A percentile compares a stretch with the other conserved stretches of the same genome.
Evolutionary conservation across 78 protist genomes (phyloP).

Genomic region (Dictyostelium firmibasis): DNA sequence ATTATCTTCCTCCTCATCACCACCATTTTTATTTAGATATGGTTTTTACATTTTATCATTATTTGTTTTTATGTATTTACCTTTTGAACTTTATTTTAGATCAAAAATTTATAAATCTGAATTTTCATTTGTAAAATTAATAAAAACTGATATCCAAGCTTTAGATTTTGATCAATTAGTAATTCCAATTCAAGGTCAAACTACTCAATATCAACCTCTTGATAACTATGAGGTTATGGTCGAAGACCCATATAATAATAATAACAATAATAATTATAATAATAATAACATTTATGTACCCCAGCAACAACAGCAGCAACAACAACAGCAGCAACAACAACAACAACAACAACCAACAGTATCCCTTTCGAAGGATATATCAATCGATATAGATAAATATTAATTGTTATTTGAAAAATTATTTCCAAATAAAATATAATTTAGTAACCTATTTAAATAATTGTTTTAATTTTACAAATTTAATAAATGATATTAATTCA

Average conservation of each 20-base stretch:
- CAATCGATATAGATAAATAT: neutral
- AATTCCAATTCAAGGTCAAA: neutral
- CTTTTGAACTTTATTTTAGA: slow-evolving; percentile 1
- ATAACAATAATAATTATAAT: too few species aligned
- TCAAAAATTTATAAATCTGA: slow-evolving; percentile 3
- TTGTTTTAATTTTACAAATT: neutral
- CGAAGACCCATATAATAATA: neutral
- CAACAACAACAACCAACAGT: too few species aligned
- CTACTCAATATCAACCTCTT: neutral
- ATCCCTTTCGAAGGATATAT: neutral
- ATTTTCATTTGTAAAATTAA: slow-evolving; percentile 1
- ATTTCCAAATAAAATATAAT: too few species aligned
- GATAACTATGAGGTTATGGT: too few species aligned
- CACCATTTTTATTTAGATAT: neutral
- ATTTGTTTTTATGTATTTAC: neutral
- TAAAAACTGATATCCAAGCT: neutral
- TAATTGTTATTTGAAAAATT: too few species aligned
- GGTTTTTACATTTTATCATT: neutral
- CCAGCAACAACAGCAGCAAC: too few species aligned
- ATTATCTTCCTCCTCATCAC: neutral
- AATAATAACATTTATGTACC: too few species aligned
- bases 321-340: too few species aligned
- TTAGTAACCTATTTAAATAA: too few species aligned
- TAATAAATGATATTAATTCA: neutral
- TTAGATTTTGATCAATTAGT: neutral